Base-by-base conservation (phyloP, 208 protist species). In the Leishmania martiniquensis region DNA sequence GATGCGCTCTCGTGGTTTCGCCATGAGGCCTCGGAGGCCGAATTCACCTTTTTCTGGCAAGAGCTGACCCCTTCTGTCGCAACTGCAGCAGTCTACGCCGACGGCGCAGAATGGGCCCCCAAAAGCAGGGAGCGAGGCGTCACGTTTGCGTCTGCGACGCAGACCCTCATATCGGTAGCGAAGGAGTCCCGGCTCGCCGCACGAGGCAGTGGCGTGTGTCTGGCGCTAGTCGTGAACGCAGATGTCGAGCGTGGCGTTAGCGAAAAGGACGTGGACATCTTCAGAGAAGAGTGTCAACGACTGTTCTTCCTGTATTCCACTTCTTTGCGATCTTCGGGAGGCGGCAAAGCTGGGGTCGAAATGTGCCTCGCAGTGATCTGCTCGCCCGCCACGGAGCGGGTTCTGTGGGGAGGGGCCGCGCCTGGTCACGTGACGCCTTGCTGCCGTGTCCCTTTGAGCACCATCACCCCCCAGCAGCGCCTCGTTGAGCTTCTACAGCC, bases 331-430 rank as follows among this genome's bases (percentile, higher is more conserved):
- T 44, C 74, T 4, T 34, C 68, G 9, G 67, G 65, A 6, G 65
- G 42, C 34, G 34, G 44, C 45, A 77, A 63, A 20, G 45, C 29
- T 22, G 67, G 45, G 4, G 22, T 72, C 1, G 49, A 39, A 44
- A n/a, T 89, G 32, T 81, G 77, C 44, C 62, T 88, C 22, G 63
- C 72, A n/a, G n/a, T 88, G 59, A 63, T 88, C 15, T 81, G 76
- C 59, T 78, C 69, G 5, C 37, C 62, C 3, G 69, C 29, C 17
- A 74, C 75, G 52, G 77, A 86, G 70, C 29, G 80, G 0, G 54
- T 79, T 54, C 77, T 82, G 62, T 86, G 85, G 85, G 39, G 72
- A 10, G 55, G 59, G 45, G 32, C n/a, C 51, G 1, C 60, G 20
- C 34, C 37, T 0, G 47, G 22, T 15, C 55, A 71, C 32, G 51